phyloP scores from a whole-genome alignment of 208 protist species.

The Leptomonas pyrrhocoris region DNA sequence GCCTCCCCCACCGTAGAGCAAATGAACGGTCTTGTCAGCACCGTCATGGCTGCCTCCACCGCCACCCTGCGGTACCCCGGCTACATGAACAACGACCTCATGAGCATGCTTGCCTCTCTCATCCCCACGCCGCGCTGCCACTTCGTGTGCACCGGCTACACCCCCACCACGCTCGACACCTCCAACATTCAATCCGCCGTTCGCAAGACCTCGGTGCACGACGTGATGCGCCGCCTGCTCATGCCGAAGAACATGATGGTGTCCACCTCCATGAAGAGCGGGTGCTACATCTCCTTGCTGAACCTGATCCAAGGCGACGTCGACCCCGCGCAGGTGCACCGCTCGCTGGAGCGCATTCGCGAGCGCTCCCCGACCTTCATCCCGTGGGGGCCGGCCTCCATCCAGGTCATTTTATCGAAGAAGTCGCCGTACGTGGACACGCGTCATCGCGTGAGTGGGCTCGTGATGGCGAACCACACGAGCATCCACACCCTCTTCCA shows the following conservation, averaged over 20 bases:
- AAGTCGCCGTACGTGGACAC: constrained; percentile 97
- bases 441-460: constrained; percentile 97
- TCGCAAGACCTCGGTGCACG: constrained; percentile 99
- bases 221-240: constrained; percentile 99
- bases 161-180: constrained; percentile 95
- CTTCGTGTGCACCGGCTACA: constrained; percentile 99
- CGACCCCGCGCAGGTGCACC: constrained; percentile 98
- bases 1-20: constrained; percentile 95
- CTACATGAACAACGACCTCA: constrained; percentile 98
- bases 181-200: constrained; percentile 90
- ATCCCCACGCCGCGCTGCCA: constrained; percentile 99
- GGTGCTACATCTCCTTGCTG: constrained; percentile 98
- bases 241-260: constrained; percentile 99
- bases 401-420: constrained; percentile 95
- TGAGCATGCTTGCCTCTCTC: constrained; percentile 97
- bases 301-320: constrained; percentile 99
- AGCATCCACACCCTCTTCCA: constrained; percentile 95
- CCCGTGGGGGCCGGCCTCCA: constrained; percentile 97
- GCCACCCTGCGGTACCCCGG: constrained; percentile 99
- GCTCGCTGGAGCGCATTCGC: constrained; percentile 98
- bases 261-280: constrained; percentile 89
- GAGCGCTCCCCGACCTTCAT: constrained; percentile 98
- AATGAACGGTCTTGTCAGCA: constrained; percentile 98
- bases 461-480: constrained; percentile 99
- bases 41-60: constrained; percentile 99